These are phyloP conservation scores for Diaporthe amygdali DNA, from an alignment of 2,329 filamentous ascomycete species.

Conservation along the genomic window DNA sequence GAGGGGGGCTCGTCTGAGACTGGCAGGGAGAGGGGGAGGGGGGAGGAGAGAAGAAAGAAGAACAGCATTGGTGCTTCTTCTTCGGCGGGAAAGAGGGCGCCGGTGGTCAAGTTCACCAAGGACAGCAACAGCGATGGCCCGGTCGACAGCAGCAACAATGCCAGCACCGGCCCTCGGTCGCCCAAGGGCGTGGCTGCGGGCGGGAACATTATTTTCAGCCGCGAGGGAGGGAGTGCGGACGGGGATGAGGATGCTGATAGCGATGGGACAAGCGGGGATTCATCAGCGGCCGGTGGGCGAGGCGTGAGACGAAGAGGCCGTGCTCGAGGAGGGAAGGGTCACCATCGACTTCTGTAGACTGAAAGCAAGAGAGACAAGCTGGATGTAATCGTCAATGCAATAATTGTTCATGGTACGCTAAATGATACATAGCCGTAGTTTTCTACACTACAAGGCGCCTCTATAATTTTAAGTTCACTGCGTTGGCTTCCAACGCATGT, in stretches of 20 bases:
- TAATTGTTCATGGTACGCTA: not conserved
- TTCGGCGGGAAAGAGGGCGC: not conserved
- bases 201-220: not conserved
- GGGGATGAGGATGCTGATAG: not conserved
- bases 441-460: not conserved
- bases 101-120: not conserved
- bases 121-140: not conserved
- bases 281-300: not conserved
- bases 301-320: not conserved
- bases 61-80: not conserved
- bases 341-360: conserved; percentile 3
- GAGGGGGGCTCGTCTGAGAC: not conserved
- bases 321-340: not conserved
- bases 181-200: not conserved
- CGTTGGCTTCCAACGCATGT: conserved; percentile 62
- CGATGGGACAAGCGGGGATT: not conserved
- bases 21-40: too few relatives aligned
- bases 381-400: not conserved
- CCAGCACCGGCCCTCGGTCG: not conserved
- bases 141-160: not conserved
- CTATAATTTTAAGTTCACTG: conserved; percentile 29
- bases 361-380: not conserved
- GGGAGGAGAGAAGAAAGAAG: not conserved
- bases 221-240: not conserved
- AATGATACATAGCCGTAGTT: not conserved